phyloP scores from a whole-genome alignment of 2,329 filamentous ascomycete species.

The Xylaria hypoxylon region DNA sequence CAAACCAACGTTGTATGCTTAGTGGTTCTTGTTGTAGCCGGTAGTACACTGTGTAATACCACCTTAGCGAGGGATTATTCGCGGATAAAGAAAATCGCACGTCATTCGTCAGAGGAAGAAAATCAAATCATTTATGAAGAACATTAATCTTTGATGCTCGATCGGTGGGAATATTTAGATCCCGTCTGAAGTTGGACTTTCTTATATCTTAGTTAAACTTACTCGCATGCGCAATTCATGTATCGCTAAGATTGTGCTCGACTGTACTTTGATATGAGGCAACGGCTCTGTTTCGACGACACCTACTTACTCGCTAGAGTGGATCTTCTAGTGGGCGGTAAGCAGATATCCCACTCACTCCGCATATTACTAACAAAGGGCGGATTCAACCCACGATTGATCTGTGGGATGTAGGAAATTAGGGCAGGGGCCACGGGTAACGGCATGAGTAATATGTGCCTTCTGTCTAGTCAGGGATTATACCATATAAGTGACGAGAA shows the following conservation, averaged over 20 bases:
- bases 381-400: slow-evolving; percentile 14
- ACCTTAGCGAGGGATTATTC: slow-evolving; percentile 9
- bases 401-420: neutral
- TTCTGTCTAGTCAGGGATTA: neutral
- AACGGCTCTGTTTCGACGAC: neutral
- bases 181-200: no score
- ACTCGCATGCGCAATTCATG: neutral
- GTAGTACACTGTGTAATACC: slow-evolving; percentile 2
- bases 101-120: slow-evolving; percentile 1
- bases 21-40: neutral
- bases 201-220: neutral
- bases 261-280: slow-evolving; percentile 5
- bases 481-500: neutral
- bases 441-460: neutral
- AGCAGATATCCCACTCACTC: slow-evolving; percentile 16
- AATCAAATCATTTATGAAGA: slow-evolving; percentile 12
- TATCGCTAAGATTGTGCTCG: neutral
- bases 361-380: slow-evolving; percentile 8
- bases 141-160: neutral
- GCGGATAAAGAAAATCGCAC: slow-evolving; percentile 3
- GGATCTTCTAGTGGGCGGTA: slow-evolving; percentile 9
- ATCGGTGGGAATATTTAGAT: neutral
- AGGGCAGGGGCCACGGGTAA: neutral
- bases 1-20: neutral
- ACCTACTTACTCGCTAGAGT: neutral